Conservation (phyloP, 148 eudicot genomes). For the Hydrangea macrophylla region DNA sequence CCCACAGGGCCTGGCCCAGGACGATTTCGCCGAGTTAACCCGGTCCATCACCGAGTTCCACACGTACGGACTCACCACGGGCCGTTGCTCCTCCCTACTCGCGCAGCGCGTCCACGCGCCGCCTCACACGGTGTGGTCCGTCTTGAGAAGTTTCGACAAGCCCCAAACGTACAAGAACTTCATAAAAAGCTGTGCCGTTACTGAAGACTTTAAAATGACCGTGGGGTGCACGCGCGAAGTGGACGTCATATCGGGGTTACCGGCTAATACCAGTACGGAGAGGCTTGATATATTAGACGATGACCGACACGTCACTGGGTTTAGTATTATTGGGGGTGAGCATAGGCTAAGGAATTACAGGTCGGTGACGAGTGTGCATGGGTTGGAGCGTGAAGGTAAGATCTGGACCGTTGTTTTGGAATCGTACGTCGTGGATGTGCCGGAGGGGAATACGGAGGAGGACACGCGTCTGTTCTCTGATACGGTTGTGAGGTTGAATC, state of each 20-base stretch:
- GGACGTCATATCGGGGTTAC: slow-evolving; percentile 26
- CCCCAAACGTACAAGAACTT: slow-evolving; percentile 33
- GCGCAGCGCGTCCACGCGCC: slow-evolving; percentile 25
- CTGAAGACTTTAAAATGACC: slow-evolving; percentile 1
- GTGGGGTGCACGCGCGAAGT: slow-evolving; percentile 24
- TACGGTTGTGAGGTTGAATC: slow-evolving; percentile 36
- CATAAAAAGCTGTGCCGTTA: slow-evolving; percentile 22
- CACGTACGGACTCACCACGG: slow-evolving; percentile 14
- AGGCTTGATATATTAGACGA: slow-evolving; percentile 30
- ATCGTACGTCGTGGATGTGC: slow-evolving; percentile 41
- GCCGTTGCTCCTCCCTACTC: slow-evolving; percentile 27
- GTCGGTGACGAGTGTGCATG: slow-evolving; percentile 26
- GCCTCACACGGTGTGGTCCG: slow-evolving; percentile 15
- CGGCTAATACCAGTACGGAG: slow-evolving; percentile 27
- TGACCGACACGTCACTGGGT: slow-evolving; percentile 22
- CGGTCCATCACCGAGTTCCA: slow-evolving; percentile 24
- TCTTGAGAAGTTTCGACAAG: slow-evolving; percentile 25
- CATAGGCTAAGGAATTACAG: slow-evolving; percentile 26
- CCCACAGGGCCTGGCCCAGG: slow-evolving; percentile 11
- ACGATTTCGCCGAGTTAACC: slow-evolving; percentile 17
- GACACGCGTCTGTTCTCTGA: slow-evolving; percentile 45
- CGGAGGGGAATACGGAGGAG: slow-evolving; percentile 33
- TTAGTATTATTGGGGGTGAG: slow-evolving; percentile 26
- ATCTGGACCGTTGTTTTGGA: slow-evolving; percentile 32
- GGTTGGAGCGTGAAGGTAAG: slow-evolving; percentile 19